Conservation (phyloP, 495 filamentous ascomycete species). For the Pseudevernia furfuracea region DNA sequence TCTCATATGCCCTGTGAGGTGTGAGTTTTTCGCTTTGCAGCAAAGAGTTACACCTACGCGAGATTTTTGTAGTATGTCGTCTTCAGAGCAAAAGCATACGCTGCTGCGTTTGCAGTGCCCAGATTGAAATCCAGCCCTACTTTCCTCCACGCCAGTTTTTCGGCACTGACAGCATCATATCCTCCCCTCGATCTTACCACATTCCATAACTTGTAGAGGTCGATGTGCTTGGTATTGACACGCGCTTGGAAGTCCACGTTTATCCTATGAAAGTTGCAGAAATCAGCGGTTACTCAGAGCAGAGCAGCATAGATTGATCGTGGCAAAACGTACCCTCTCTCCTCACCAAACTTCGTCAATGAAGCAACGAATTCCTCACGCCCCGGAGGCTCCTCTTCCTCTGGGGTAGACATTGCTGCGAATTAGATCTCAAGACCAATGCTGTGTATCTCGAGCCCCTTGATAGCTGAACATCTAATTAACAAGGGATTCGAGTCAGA, state of each 20-base stretch:
- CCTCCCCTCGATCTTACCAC: conserved; percentile 62
- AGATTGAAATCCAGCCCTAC: conserved; percentile 59
- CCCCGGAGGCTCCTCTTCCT: conserved; percentile 12
- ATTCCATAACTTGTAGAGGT: conserved; percentile 64
- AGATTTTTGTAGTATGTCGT: conserved; percentile 77
- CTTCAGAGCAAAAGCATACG: conserved; percentile 69
- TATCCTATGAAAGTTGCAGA: conserved; percentile 40
- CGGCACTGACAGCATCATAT: conserved; percentile 71
- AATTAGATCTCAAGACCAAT: conserved; percentile 11
- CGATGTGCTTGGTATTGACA: conserved; percentile 61
- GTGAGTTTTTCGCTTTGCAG: conserved; percentile 1
- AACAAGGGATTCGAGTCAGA: background rate
- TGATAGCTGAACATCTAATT: background rate
- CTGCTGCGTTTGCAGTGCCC: conserved; percentile 55
- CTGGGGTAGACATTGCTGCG: background rate
- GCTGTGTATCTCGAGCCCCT: background rate
- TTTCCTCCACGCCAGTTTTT: conserved; percentile 71
- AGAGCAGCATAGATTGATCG: background rate
- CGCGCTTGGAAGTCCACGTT: conserved; percentile 63
- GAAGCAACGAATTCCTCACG: conserved; percentile 13
- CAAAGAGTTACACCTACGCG: conserved; percentile 37
- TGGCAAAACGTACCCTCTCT: conserved; percentile 27
- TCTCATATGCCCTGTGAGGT: conserved; percentile 63
- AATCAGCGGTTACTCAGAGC: conserved; percentile 15
- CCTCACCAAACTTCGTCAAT: conserved; percentile 15